Base-by-base conservation (phyloP, 768 basidiomycete species). In the Cystofilobasidium bisporidii region DNA sequence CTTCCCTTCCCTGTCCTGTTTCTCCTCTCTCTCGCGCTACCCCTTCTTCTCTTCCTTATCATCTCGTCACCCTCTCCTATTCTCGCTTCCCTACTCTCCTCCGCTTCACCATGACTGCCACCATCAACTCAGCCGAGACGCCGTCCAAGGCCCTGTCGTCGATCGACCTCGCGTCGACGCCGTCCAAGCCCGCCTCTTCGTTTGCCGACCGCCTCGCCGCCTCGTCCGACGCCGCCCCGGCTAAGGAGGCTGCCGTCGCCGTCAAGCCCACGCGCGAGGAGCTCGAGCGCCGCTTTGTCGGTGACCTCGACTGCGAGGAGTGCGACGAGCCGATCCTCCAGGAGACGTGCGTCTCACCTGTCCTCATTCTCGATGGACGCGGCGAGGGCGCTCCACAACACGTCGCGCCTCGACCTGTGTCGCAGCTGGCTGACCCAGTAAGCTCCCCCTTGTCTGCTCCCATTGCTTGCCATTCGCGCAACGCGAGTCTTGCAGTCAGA, bases 281-380 rank as follows among this genome's bases (percentile, higher is more conserved):
- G 65, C 79, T 78, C 62, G 80, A 82, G n/a, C 77, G 76, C 68
- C 79, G 79, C 65, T 88, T 85, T 72, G 86, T 89, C 28, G 86
- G 88, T 38, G 85, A 87, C 36, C 76, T 87, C 53, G 82, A 86
- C 69, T 81, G 76, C 57, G 75, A 76, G 62, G 77, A 78, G 72
- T 75, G 74, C 72, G 77, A 78, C 59, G 77, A 78, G 71, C 77
- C 77, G 33, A 72, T 77, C 30, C 71, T 88, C 64, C 81, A 83
- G 22, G 85, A 87, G 75, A 77, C 68, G 72, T 86, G 83, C 80
- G 66, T 83, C n/a, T n/a, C n/a, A 15, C 22, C 36, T 24, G 36
- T 32, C 59, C 57, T 58, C 26, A 12, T 33, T 17, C 53, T n/a
- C n/a, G n/a, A n/a, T n/a, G n/a, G n/a, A n/a, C n/a, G n/a, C n/a